A percentile compares a stretch with the other conserved stretches of the same genome.
phyloP scores from a whole-genome alignment of 257 asterid species.

The Lantana camara region DNA sequence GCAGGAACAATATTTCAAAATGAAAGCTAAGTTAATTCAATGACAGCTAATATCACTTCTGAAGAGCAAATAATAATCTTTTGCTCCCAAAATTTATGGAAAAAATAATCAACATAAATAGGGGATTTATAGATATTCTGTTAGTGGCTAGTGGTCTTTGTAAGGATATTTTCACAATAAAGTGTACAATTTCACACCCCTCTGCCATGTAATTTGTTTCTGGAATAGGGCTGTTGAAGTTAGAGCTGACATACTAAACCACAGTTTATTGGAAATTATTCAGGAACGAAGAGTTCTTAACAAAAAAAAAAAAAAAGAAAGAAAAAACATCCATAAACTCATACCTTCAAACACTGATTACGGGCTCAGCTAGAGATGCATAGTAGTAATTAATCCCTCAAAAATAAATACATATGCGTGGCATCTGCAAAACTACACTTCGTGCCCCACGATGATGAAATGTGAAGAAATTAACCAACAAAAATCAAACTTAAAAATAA shows the following conservation, averaged over 20 bases:
- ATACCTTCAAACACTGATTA: slow-evolving; percentile 38
- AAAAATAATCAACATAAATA: neutral
- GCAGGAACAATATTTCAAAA: slow-evolving; percentile 24
- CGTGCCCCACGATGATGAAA: slow-evolving; percentile 1
- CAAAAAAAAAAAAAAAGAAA: slow-evolving; percentile 2
- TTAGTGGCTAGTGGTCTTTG: neutral
- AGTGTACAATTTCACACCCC: slow-evolving; percentile 20
- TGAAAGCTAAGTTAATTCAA: neutral
- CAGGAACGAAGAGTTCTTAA: slow-evolving; percentile 2
- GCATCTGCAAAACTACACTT: slow-evolving; percentile 40
- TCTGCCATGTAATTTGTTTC: slow-evolving; percentile 2
- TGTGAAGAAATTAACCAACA: slow-evolving; percentile 3
- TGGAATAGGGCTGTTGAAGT: slow-evolving; percentile 17
- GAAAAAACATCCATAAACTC: slow-evolving; percentile 21
- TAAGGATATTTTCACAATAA: slow-evolving; percentile 4
- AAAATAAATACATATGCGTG: slow-evolving; percentile 29
- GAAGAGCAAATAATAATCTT: slow-evolving; percentile 4
- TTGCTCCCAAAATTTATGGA: neutral
- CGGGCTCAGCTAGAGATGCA: slow-evolving; percentile 28
- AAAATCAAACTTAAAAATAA: neutral
- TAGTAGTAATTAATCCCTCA: slow-evolving; percentile 27
- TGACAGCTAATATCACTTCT: slow-evolving; percentile 7
- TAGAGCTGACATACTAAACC: slow-evolving; percentile 5
- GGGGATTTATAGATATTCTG: neutral
- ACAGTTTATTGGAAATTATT: slow-evolving; percentile 11